Percentiles rank a stretch among this genome's conserved stretches.
These are phyloP conservation scores for Nyctanthes arbortristis DNA, from an alignment of 257 asterid species.

Conservation along the genomic window DNA sequence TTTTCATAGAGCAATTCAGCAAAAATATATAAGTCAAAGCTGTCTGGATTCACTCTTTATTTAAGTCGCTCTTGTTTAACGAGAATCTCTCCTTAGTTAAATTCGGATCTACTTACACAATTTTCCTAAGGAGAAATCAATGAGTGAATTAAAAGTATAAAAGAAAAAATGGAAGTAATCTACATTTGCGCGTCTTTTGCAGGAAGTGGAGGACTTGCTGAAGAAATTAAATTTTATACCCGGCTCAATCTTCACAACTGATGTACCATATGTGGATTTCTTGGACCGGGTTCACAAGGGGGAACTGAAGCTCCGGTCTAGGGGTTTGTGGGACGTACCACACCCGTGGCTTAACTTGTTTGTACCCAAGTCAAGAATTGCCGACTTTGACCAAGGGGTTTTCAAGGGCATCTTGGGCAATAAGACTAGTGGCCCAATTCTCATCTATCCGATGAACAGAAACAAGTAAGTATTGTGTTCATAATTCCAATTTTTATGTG, in stretches of 20 bases:
- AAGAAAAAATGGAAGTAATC: no score
- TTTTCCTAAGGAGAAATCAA: no score
- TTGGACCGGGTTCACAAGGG: conserved; percentile 88
- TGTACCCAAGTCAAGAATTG: conserved; percentile 71
- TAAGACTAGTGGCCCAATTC: conserved; percentile 75
- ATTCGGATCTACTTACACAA: no score
- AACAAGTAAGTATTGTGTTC: conserved; percentile 52
- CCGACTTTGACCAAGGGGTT: conserved; percentile 65
- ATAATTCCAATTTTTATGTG: no score
- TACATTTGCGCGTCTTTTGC: background rate
- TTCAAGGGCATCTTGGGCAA: conserved; percentile 77
- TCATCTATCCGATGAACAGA: conserved; percentile 80
- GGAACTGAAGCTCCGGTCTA: conserved; percentile 68
- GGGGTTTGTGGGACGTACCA: conserved; percentile 81
- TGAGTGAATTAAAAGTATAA: no score
- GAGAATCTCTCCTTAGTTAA: no score
- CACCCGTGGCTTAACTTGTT: conserved; percentile 85
- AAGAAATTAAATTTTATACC: conserved; percentile 57
- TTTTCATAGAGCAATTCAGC: no score
- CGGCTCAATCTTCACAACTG: conserved; percentile 58
- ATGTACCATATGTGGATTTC: conserved; percentile 66
- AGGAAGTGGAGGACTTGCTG: conserved; percentile 59
- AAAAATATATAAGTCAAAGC: no score
- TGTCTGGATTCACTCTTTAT: no score
- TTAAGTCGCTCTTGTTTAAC: no score